phyloP scores from a whole-genome alignment of 352 stramenopile genomes.

The Elongisporangium senticosum region DNA sequence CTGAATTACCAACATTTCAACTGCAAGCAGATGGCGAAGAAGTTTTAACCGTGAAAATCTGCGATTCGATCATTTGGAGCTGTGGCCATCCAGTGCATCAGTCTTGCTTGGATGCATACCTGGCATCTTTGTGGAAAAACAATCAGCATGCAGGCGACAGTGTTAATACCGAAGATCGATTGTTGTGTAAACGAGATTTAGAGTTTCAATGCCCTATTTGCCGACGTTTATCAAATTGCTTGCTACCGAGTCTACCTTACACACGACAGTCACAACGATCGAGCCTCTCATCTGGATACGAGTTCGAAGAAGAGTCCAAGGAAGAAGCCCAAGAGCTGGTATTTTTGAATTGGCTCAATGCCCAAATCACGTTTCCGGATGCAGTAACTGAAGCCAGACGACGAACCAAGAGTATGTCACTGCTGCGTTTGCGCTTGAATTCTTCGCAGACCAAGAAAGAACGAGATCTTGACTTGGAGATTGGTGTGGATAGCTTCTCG shows the following conservation, averaged over 20 bases:
- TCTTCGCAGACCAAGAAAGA: slow-evolving; percentile 24
- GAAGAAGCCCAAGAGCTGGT: slow-evolving; percentile 31
- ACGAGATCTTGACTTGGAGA: slow-evolving; percentile 25
- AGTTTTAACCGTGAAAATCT: not conserved
- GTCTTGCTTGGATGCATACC: slow-evolving; percentile 62
- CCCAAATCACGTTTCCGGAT: slow-evolving; percentile 47
- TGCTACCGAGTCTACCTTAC: slow-evolving; percentile 36
- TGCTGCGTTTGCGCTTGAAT: slow-evolving; percentile 28
- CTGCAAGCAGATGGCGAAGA: not conserved
- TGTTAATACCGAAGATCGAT: slow-evolving; percentile 42
- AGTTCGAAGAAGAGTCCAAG: slow-evolving; percentile 30
- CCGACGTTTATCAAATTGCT: slow-evolving; percentile 65
- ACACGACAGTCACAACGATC: slow-evolving; percentile 8
- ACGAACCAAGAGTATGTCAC: slow-evolving; percentile 15
- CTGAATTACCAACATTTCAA: slow-evolving; percentile 1
- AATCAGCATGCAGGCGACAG: slow-evolving; percentile 39
- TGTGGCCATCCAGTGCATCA: slow-evolving; percentile 72
- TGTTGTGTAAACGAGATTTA: slow-evolving; percentile 59
- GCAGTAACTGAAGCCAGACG: slow-evolving; percentile 1
- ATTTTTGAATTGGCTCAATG: slow-evolving; percentile 46
- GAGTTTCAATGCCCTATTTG: slow-evolving; percentile 82
- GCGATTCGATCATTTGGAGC: slow-evolving; percentile 40
- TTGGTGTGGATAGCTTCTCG: slow-evolving; percentile 48
- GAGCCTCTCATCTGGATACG: slow-evolving; percentile 1
- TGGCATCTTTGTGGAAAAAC: slow-evolving; percentile 64